Base-by-base conservation (phyloP, 1,139 yeast genomes). In the Sugiyamaella pinicola region DNA sequence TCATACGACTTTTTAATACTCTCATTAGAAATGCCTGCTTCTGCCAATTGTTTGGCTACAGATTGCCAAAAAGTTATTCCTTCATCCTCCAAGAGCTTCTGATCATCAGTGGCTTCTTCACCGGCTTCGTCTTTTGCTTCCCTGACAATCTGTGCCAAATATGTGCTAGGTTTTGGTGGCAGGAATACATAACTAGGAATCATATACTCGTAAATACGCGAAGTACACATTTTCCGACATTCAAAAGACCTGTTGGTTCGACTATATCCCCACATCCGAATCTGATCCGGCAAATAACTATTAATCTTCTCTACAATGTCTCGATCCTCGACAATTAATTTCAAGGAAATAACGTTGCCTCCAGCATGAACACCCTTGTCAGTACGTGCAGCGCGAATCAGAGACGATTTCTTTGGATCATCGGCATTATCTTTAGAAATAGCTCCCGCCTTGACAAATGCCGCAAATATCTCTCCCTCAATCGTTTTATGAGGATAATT, bases 311-410 rank as follows among this genome's bases (percentile, higher is more conserved):
- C 76, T 42, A 86, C 76, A 51, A 91, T 79, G 52, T 87, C 85
- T n/a, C 78, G 80, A 64, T 91, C 98, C 67, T 91, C 97, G 54
- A 91, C 80, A 63, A 91, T 90, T 75, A 93, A 74, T 68, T 93
- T 93, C 64, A 89, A 76, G 7, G 96, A 87, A 42, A 95, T 82
- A 28, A 93, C 90, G 67, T 93, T 93, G 24, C 99, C 98, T 4
- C 98, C 98, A 22, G 99, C 99, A 71, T 93, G 99, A 13, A 93
- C 99, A 57, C 99, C 99, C 71, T 93, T 95, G 69, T 93, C 99
- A 4, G 99, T 93, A 70, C 99, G 79, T 2, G 99, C 99, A 44
- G 98, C 96, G 64, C 99, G 81, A 87, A 88, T 86, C 64, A 95
- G 87, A 0, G 95, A 91, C 53, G 85, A 84, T 67, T 93, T 93